Percentiles rank a stretch among this genome's conserved stretches.
Evolutionary conservation across 2,329 filamentous ascomycete species (phyloP).

Genomic region (Didymella sp.): DNA sequence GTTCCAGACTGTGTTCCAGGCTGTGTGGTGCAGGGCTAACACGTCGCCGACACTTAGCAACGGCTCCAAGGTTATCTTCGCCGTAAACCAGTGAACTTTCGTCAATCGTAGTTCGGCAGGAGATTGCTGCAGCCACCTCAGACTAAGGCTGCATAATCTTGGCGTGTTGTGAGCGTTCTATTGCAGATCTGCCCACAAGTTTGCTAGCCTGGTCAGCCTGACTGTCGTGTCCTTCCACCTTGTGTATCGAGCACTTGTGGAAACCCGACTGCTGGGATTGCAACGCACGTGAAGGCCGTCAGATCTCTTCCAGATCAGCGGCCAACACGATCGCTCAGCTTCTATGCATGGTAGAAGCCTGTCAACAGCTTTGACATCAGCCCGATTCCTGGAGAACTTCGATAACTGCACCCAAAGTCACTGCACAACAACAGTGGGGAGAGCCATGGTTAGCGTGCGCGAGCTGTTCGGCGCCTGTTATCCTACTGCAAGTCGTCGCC

Average conservation of each 20-base stretch:
- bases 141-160: not conserved
- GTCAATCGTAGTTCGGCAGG: not conserved
- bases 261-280: no score
- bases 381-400: not conserved
- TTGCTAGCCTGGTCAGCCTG: not conserved
- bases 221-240: not conserved
- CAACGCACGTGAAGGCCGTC: no score
- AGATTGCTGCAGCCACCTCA: not conserved
- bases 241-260: no score
- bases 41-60: not conserved
- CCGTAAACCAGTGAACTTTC: not conserved
- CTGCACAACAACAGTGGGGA: not conserved
- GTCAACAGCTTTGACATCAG: not conserved
- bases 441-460: not conserved
- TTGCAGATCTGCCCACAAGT: not conserved
- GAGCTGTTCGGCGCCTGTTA: not conserved
- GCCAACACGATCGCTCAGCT: not conserved
- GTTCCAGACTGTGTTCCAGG: not conserved
- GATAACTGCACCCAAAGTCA: not conserved
- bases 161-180: not conserved
- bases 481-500: not conserved
- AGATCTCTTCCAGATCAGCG: not conserved
- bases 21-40: not conserved
- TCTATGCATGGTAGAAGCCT: no score
- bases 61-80: not conserved